Evolutionary conservation across 1,284 basidiomycete genomes (phyloP).

Genomic region (Mycosarcoma mackinlayi): DNA sequence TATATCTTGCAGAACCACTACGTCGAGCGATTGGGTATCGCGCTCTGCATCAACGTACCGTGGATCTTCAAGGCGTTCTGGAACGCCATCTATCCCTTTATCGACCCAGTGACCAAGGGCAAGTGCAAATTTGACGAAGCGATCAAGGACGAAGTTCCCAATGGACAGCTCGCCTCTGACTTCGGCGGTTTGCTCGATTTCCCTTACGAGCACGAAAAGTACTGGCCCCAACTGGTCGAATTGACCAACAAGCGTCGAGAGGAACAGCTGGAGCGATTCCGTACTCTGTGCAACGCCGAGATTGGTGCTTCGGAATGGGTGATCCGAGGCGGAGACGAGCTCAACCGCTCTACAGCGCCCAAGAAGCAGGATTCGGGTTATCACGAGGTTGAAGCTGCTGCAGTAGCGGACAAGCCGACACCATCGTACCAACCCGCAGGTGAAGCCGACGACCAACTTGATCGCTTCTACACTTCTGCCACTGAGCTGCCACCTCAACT

Average conservation of each 20-base stretch:
- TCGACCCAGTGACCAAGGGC: constrained; percentile 69
- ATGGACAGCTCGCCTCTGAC: constrained; percentile 52
- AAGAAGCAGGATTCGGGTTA: constrained; percentile 44
- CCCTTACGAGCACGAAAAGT: constrained; percentile 77
- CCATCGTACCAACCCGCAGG: constrained; percentile 18
- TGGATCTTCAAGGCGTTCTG: constrained; percentile 60
- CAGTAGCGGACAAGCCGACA: constrained; percentile 7
- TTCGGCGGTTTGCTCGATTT: constrained; percentile 64
- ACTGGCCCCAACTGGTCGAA: constrained; percentile 77
- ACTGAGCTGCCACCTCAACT: constrained; percentile 32
- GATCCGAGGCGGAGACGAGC: constrained; percentile 66
- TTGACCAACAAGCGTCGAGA: constrained; percentile 73
- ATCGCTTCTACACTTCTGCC: constrained; percentile 46
- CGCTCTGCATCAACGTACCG: constrained; percentile 67
- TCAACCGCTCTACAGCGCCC: constrained; percentile 16
- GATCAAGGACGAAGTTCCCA: constrained; percentile 60
- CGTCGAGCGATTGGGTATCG: constrained; percentile 68
- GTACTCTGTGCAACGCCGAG: constrained; percentile 57
- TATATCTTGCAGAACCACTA: constrained; percentile 67
- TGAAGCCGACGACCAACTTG: constrained; percentile 23
- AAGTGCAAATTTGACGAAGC: constrained; percentile 66
- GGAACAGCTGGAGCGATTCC: constrained; percentile 73
- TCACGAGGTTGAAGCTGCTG: constrained; percentile 19
- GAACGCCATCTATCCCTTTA: constrained; percentile 68
- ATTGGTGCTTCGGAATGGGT: constrained; percentile 68